These are phyloP conservation scores for Heracleum sosnowskyi DNA, from an alignment of 129 eudicot genomes.

Conservation along the genomic window DNA sequence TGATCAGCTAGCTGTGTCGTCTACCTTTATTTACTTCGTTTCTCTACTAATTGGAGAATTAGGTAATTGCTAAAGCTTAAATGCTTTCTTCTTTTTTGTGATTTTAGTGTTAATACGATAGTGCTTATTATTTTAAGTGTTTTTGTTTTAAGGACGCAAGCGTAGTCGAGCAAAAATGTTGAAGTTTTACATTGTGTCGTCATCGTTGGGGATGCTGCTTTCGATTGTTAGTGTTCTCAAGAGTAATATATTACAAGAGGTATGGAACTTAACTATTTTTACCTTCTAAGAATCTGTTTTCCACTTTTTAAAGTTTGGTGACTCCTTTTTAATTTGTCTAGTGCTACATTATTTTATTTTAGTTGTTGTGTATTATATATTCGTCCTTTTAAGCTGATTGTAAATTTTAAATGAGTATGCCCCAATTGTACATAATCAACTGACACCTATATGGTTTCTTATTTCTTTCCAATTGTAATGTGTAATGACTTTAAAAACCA, in stretches of 20 bases:
- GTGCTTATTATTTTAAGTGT: slow-evolving; percentile 3
- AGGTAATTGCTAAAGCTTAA: slow-evolving; percentile 29
- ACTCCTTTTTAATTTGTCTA: not conserved
- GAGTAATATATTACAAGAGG: slow-evolving; percentile 38
- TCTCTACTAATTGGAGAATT: slow-evolving; percentile 65
- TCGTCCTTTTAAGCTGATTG: not conserved
- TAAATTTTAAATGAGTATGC: not conserved
- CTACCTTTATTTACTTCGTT: slow-evolving; percentile 32
- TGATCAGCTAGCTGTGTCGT: slow-evolving; percentile 36
- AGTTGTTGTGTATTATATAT: not conserved
- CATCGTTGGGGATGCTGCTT: slow-evolving; percentile 36
- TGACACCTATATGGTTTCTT: not conserved
- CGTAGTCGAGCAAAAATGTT: slow-evolving; percentile 45
- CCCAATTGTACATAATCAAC: not conserved
- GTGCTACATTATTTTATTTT: too few species aligned
- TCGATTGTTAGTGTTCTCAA: slow-evolving; percentile 28
- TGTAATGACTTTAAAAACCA: too few species aligned
- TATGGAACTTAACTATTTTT: not conserved
- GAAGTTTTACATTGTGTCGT: slow-evolving; percentile 45
- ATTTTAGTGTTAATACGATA: not conserved
- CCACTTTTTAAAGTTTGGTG: not conserved
- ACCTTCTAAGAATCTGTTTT: not conserved
- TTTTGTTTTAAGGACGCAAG: slow-evolving; percentile 53
- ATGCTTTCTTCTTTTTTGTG: not conserved
- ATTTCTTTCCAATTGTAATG: too few species aligned